Evolutionary conservation across 257 asterid genomes (phyloP).

Genomic region (Scutellaria baicalensis): DNA sequence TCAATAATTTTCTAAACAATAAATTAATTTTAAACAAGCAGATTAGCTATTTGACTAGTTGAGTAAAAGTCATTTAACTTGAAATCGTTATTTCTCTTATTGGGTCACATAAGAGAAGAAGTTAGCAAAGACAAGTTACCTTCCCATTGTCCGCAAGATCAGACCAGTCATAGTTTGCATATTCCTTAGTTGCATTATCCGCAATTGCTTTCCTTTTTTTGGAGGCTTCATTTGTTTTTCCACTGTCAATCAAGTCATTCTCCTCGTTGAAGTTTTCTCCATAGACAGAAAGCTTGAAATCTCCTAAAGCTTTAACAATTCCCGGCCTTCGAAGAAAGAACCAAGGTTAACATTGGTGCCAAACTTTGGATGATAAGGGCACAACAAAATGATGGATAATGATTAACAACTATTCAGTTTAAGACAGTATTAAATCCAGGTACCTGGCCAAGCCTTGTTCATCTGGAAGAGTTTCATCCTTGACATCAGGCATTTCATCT

Average conservation of each 20-base stretch:
- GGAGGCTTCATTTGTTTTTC: constrained; percentile 50
- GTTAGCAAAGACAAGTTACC: constrained; percentile 36
- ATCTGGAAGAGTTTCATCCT: constrained; percentile 95
- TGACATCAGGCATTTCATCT: constrained; percentile 89
- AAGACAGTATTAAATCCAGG: not conserved
- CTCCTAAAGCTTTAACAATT: constrained; percentile 77
- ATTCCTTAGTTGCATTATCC: constrained; percentile 59
- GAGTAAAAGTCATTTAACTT: not conserved
- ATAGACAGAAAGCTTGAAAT: constrained; percentile 68
- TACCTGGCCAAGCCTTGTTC: constrained; percentile 96
- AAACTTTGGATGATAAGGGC: not conserved
- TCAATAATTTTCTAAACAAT: not conserved
- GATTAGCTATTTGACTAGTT: not conserved
- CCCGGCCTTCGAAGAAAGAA: constrained; percentile 51
- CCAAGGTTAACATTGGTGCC: not conserved
- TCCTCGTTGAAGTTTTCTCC: constrained; percentile 70
- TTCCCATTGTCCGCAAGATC: constrained; percentile 89
- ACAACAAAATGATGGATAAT: not conserved
- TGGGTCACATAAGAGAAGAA: not conserved
- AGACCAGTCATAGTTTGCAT: constrained; percentile 56
- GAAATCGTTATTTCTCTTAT: not conserved
- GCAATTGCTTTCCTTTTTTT: constrained; percentile 70
- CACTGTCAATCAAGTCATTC: constrained; percentile 25
- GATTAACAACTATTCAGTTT: not conserved
- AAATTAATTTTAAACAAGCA: not conserved